These are phyloP conservation scores for Trametes sp. DNA, from an alignment of 1,284 basidiomycete species.

Conservation along the genomic window DNA sequence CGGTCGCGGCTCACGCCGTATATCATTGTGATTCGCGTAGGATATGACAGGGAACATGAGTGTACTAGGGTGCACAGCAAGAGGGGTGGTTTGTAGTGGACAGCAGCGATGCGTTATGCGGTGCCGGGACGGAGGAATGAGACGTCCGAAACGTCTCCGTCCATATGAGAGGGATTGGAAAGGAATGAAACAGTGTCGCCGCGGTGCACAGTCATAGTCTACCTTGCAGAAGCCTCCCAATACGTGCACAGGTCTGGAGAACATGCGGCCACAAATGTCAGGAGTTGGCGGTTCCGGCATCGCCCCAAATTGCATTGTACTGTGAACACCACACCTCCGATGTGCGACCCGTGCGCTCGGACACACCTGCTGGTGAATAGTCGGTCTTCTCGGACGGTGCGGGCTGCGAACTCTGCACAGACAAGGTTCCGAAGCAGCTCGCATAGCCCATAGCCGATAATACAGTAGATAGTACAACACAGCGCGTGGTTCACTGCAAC, in stretches of 20 bases:
- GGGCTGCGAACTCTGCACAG: not conserved
- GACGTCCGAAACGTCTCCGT: not conserved
- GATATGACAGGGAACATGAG: too few relatives aligned
- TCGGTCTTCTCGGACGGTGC: not conserved
- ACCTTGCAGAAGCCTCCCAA: not conserved
- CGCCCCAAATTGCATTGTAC: too few relatives aligned
- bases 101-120: too few relatives aligned
- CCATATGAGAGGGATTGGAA: too few relatives aligned
- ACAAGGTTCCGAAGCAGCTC: conserved; percentile 10
- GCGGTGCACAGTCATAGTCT: not conserved
- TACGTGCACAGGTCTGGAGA: not conserved
- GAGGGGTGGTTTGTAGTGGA: too few relatives aligned
- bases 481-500: conserved; percentile 5
- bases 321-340: not conserved
- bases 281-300: too few relatives aligned
- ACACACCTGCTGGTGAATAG: not conserved
- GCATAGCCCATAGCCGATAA: conserved; percentile 7
- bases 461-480: conserved; percentile 19
- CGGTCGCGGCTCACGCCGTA: too few relatives aligned
- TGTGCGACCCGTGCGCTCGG: not conserved
- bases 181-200: not conserved
- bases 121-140: not conserved
- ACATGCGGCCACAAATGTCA: not conserved
- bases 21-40: too few relatives aligned
- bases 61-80: too few relatives aligned